A percentile compares a stretch with the other conserved stretches of the same genome.
Evolutionary conservation across 208 protist genomes (phyloP).

Genomic region (Giardia muris): DNA sequence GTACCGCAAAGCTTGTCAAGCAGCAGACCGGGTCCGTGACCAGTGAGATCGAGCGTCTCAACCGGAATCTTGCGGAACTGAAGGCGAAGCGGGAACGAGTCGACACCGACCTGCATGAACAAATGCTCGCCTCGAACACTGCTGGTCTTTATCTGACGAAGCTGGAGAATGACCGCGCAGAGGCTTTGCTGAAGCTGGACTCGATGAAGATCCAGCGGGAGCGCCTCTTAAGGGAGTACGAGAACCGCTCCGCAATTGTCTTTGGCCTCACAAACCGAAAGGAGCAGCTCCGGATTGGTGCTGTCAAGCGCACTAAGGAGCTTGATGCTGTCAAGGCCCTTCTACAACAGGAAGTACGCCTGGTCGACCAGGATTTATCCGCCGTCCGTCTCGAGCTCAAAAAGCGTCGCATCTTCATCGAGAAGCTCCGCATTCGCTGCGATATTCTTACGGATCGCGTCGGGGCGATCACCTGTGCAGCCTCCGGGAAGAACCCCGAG

Average conservation of each 20-base stretch:
- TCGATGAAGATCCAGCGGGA: slow-evolving; percentile 16
- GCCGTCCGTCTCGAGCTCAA: not conserved
- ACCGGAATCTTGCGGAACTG: not conserved
- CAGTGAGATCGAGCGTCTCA: not conserved
- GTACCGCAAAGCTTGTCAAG: slow-evolving; percentile 1
- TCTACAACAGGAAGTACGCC: not conserved
- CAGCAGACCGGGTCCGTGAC: slow-evolving; percentile 18
- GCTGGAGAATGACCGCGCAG: not conserved
- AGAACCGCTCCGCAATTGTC: not conserved
- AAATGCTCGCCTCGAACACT: not conserved
- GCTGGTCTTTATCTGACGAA: not conserved
- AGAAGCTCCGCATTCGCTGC: not conserved
- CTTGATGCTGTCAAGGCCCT: not conserved
- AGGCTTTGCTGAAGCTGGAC: not conserved
- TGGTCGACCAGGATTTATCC: not conserved
- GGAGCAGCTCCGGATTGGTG: not conserved
- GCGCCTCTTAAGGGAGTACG: not conserved
- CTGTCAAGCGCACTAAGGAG: not conserved
- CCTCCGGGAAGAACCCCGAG: not conserved
- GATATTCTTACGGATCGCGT: not conserved
- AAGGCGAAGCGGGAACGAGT: not conserved
- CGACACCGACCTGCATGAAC: not conserved
- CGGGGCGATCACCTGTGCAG: not conserved
- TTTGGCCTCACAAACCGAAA: slow-evolving; percentile 13
- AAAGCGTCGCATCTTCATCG: not conserved